Evolutionary conservation across 2,329 filamentous ascomycete species (phyloP).

Genomic region (Colletotrichum sp.): DNA sequence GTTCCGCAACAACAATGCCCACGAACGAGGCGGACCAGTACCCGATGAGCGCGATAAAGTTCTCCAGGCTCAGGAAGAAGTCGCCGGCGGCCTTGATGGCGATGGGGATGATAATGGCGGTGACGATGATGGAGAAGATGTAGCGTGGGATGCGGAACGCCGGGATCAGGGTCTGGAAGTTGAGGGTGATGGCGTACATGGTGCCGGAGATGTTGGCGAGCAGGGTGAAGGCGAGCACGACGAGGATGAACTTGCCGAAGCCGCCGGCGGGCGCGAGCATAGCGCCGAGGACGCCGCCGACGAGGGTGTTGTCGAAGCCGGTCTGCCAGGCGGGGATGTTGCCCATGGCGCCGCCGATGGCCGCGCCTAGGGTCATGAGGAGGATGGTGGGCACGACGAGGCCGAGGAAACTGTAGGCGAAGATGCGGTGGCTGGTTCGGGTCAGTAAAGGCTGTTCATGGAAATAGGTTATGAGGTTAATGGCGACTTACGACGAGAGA

Average conservation of each 20-base stretch:
- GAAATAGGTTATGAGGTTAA: background rate
- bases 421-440: constrained; percentile 44
- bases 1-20: constrained; percentile 44
- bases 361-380: constrained; percentile 43
- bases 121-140: constrained; percentile 43
- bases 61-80: constrained; percentile 46
- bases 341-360: constrained; percentile 37
- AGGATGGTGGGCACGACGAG: constrained; percentile 44
- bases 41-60: constrained; percentile 49
- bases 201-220: constrained; percentile 41
- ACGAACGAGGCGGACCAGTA: constrained; percentile 51
- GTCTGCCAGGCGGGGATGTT: constrained; percentile 33
- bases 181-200: constrained; percentile 43
- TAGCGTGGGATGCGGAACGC: constrained; percentile 44
- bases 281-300: constrained; percentile 34
- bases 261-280: constrained; percentile 34
- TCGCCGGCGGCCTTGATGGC: constrained; percentile 42
- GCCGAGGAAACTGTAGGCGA: constrained; percentile 62
- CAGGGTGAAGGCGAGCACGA: constrained; percentile 39
- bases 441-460: background rate
- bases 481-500: constrained; percentile 41
- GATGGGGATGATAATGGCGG: constrained; percentile 44
- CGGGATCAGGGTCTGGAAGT: constrained; percentile 42
- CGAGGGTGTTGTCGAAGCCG: constrained; percentile 31
- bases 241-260: constrained; percentile 42